phyloP scores from a whole-genome alignment of 2,329 filamentous ascomycete genomes.

The Trichophyton verrucosum region DNA sequence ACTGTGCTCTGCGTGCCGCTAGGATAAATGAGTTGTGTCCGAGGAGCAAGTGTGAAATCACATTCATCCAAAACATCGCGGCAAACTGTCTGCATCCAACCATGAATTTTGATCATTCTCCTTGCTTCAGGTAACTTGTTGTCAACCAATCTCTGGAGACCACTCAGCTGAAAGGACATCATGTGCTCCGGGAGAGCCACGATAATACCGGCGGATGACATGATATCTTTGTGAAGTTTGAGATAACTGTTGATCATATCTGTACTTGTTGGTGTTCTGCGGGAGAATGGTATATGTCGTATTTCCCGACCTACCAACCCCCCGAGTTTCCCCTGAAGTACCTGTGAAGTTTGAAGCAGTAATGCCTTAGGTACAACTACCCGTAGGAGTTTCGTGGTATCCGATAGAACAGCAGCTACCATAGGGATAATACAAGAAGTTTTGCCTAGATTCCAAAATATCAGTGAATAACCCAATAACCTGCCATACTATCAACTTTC shows the following conservation, averaged over 20 bases:
- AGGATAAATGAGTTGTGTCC: conserved; percentile 52
- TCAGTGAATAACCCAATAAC: not conserved
- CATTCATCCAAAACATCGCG: conserved; percentile 53
- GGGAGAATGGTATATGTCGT: conserved; percentile 48
- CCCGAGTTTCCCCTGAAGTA: conserved; percentile 44
- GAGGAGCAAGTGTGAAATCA: conserved; percentile 49
- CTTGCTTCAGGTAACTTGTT: conserved; percentile 30
- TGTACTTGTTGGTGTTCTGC: conserved; percentile 27
- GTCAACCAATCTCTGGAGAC: conserved; percentile 45
- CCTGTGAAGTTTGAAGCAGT: conserved; percentile 47
- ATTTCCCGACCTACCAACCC: conserved; percentile 44
- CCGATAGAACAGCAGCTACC: conserved; percentile 43
- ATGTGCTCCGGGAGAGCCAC: conserved; percentile 52
- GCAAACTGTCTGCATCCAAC: conserved; percentile 37
- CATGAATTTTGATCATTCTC: conserved; percentile 41
- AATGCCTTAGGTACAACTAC: conserved; percentile 52
- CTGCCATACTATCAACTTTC: not conserved
- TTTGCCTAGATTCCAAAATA: conserved; percentile 30
- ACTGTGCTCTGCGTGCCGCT: conserved; percentile 42
- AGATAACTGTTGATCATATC: conserved; percentile 23
- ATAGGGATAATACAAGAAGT: conserved; percentile 59
- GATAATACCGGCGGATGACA: conserved; percentile 37
- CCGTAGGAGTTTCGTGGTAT: conserved; percentile 40
- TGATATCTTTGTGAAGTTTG: conserved; percentile 26
- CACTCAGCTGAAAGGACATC: conserved; percentile 52